Evolutionary conservation across 2,329 filamentous ascomycete species (phyloP), one percentile per base, ranked within the genome.

Genomic region (Cladorrhinum sp.): DNA sequence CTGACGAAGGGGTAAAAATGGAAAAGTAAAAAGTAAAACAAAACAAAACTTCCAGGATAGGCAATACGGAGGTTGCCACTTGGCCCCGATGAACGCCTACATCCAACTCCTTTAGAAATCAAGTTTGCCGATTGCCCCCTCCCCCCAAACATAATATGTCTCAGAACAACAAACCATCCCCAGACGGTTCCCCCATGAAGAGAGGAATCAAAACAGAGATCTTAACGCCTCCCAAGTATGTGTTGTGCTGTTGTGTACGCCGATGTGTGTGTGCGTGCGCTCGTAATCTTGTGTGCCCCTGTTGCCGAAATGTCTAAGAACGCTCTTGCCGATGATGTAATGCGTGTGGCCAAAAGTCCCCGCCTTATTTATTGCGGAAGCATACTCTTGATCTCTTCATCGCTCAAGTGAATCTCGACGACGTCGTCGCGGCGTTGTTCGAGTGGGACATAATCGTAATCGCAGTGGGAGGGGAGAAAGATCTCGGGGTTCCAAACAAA

Each of bases 401-500:
- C 90, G 68, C 83, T 92, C 60, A 94, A 79, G 60, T 85, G 79
- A 66, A 94, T 92, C 71, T 94, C 90, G 75, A 90, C 80, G 55
- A 94, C 88, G 1, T 89, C 89, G 66, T 93, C 90, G 70, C 87
- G 87, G 66, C 85, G 86, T 73, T 88, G 86, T 73, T 92, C 89
- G 70, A 93, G 82, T 48, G 90, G 88, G 39, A 86, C 82, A 71
- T 90, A 90, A 67, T 91, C 87, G 77, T 84, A 86, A 74, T 91
- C 88, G 69, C 89, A 78, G 72, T 92, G 92, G 7, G 88, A 91
- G 1, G 90, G 90, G 1, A 93, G 82, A 76, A 93, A 93, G 73
- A 93, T 90, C 72, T 93, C 90, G 73, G 90, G 89, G 74, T 93
- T 93, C 90, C 90, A 94, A 63, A 87, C 86, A 71, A 92, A 94